Conservation (phyloP, 352 stramenopile genomes). For the Pythium chondricola region DNA sequence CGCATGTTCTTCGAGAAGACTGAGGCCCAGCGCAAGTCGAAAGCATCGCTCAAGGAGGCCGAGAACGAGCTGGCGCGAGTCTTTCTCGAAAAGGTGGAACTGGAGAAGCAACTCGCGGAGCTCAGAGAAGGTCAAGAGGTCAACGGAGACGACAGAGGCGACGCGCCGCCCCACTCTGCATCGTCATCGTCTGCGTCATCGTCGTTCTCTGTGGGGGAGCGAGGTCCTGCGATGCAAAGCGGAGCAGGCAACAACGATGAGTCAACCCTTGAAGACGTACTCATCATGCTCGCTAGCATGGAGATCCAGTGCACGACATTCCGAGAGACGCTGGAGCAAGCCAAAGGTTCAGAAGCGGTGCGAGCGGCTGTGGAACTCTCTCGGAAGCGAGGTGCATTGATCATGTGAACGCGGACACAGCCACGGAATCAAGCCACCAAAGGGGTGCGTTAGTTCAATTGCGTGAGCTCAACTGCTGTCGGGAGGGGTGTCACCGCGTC, state of each 20-base stretch:
- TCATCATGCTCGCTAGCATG: constrained; percentile 59
- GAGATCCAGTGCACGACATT: constrained; percentile 64
- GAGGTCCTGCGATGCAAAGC: too few species aligned
- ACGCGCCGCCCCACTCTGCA: too few species aligned
- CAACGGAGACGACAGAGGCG: too few species aligned
- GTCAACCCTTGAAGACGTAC: constrained; percentile 38
- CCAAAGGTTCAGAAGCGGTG: constrained; percentile 35
- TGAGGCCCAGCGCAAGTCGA: constrained; percentile 39
- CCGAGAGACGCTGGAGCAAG: constrained; percentile 35
- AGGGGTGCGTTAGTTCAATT: too few species aligned
- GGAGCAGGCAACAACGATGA: constrained; percentile 7
- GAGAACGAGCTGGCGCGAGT: constrained; percentile 48
- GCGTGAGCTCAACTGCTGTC: too few species aligned
- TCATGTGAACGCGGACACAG: constrained; percentile 17
- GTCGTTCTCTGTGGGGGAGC: too few species aligned
- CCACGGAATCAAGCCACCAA: too few species aligned
- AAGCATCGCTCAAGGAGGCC: constrained; percentile 45
- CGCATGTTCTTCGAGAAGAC: constrained; percentile 49
- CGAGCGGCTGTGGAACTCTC: constrained; percentile 15
- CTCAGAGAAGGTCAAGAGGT: background rate
- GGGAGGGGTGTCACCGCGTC: too few species aligned
- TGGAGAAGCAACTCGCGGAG: constrained; percentile 27
- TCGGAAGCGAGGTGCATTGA: constrained; percentile 16
- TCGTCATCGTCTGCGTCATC: too few species aligned
- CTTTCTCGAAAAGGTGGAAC: constrained; percentile 47